Evolutionary conservation across 2,329 filamentous ascomycete genomes (phyloP).

Genomic region (Penicillium brasilianum): DNA sequence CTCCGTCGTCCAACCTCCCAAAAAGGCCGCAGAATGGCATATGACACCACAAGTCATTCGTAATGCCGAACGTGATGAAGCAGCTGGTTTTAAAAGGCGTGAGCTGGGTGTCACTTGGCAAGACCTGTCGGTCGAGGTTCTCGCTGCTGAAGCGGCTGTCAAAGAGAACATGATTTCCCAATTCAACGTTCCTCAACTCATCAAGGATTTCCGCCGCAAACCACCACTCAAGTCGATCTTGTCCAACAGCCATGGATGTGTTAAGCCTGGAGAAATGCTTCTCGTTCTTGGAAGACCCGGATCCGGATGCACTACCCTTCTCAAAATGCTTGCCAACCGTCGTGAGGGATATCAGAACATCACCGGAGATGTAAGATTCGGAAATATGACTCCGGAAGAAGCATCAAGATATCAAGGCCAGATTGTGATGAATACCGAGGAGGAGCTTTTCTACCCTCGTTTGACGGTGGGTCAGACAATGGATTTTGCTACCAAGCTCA

Average conservation of each 20-base stretch:
- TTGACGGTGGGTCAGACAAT: conserved; percentile 59
- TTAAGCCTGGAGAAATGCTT: conserved; percentile 74
- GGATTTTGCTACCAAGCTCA: conserved; percentile 62
- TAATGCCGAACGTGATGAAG: conserved; percentile 49
- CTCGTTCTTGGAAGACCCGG: conserved; percentile 72
- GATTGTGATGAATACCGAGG: conserved; percentile 62
- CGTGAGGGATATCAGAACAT: conserved; percentile 63
- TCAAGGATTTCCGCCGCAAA: conserved; percentile 60
- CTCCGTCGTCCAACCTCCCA: conserved; percentile 15
- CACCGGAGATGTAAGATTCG: conserved; percentile 64
- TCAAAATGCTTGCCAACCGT: conserved; percentile 72
- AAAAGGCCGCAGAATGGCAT: conserved; percentile 34
- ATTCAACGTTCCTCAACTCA: conserved; percentile 60
- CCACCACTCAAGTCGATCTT: conserved; percentile 68
- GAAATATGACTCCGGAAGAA: conserved; percentile 50
- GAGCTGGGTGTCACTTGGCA: conserved; percentile 69
- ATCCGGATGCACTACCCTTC: conserved; percentile 71
- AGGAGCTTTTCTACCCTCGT: conserved; percentile 58
- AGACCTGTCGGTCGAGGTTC: conserved; percentile 68
- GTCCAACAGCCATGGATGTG: conserved; percentile 68
- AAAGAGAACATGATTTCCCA: conserved; percentile 69
- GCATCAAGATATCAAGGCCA: conserved; percentile 59
- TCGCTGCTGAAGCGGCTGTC: conserved; percentile 65
- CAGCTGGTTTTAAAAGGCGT: conserved; percentile 54
- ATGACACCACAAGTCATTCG: conserved; percentile 55